A percentile compares a stretch with the other conserved stretches of the same genome.
Conservation (phyloP, 2,329 filamentous ascomycete genomes). For the Colletotrichum abscissum region DNA sequence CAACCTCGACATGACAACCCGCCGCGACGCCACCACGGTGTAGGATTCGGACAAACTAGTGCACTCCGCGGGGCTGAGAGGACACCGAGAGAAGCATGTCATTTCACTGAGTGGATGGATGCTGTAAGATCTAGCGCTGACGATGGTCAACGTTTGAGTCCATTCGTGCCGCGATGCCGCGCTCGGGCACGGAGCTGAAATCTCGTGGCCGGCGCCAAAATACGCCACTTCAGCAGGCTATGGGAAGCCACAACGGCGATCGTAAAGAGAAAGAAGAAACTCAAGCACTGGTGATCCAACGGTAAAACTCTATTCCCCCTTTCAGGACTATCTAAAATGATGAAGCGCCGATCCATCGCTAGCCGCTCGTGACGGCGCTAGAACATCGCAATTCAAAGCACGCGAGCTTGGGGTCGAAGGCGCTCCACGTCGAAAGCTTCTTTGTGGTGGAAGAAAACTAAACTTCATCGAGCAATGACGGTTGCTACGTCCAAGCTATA, state of each 20-base stretch:
- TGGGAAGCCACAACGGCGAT: neutral
- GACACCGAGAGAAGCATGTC: neutral
- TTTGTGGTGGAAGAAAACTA: neutral
- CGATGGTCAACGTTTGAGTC: neutral
- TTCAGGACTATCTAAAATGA: neutral
- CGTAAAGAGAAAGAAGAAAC: neutral
- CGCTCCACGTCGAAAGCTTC: neutral
- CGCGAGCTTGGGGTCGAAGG: neutral
- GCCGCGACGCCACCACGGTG: neutral
- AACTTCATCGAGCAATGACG: neutral
- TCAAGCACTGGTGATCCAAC: neutral
- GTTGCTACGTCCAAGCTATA: neutral
- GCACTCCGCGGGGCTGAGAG: neutral
- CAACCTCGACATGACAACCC: neutral
- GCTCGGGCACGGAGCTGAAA: slow-evolving; percentile 2
- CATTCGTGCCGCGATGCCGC: neutral
- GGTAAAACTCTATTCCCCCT: neutral
- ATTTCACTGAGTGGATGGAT: neutral
- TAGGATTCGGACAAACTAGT: neutral
- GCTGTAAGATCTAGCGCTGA: neutral
- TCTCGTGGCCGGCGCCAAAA: neutral
- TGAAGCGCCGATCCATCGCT: neutral
- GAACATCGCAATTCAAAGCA: neutral
- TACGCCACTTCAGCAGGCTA: neutral
- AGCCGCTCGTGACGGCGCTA: neutral